These are phyloP conservation scores for Fusarium newnesense DNA, from an alignment of 2,329 filamentous ascomycete genomes.

Conservation along the genomic window DNA sequence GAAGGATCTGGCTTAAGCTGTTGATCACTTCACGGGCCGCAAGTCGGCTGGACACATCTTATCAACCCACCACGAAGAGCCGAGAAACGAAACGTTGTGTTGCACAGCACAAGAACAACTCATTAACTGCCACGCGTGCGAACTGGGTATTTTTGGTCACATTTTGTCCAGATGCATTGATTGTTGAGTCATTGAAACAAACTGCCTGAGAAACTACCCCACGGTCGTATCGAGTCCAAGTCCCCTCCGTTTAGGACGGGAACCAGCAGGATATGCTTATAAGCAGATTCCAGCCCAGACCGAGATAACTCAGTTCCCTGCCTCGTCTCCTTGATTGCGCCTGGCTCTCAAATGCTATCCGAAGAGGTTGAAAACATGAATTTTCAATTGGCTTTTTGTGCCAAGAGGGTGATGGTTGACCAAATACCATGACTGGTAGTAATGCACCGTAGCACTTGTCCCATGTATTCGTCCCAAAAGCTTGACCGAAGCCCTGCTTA, in stretches of 20 bases:
- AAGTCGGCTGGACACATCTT: constrained; percentile 9
- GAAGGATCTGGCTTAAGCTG: constrained; percentile 9
- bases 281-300: background rate
- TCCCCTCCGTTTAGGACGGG: background rate
- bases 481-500: constrained; percentile 37
- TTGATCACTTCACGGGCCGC: constrained; percentile 28
- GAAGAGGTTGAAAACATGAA: background rate
- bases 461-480: constrained; percentile 19
- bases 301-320: background rate
- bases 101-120: constrained; percentile 36
- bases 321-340: background rate
- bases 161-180: constrained; percentile 2
- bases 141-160: constrained; percentile 9
- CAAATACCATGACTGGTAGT: constrained; percentile 10
- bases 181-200: constrained; percentile 5
- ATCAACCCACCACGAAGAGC: constrained; percentile 27
- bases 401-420: constrained; percentile 10
- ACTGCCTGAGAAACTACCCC: constrained; percentile 17
- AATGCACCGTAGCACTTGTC: constrained; percentile 14
- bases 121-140: constrained; percentile 40
- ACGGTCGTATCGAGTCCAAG: constrained; percentile 4
- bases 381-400: background rate
- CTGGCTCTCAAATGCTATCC: background rate
- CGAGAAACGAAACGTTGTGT: constrained; percentile 23
- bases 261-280: constrained; percentile 4